A percentile compares a stretch with the other conserved stretches of the same genome.
Conservation (phyloP, 371 early-diverging fungal species). For the Lichtheimia corymbifera region DNA sequence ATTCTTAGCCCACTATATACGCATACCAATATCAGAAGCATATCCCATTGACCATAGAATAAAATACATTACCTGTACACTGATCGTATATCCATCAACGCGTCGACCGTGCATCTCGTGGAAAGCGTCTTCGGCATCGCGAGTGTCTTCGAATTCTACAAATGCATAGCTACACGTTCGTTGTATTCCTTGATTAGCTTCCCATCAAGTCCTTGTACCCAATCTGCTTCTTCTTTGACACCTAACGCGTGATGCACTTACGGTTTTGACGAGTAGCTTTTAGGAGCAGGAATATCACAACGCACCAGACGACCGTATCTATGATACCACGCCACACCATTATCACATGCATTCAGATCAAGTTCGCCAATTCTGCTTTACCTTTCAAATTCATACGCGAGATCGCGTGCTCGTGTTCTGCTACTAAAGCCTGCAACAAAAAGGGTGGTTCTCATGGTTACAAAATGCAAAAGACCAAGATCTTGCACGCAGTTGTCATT, state of each 20-base stretch:
- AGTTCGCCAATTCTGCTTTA: constrained; percentile 19
- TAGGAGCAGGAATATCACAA: constrained; percentile 83
- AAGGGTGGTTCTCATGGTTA: constrained; percentile 55
- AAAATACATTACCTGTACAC: constrained; percentile 67
- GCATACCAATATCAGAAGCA: constrained; percentile 3
- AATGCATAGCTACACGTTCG: constrained; percentile 72
- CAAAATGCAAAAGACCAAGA: not conserved
- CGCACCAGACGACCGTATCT: constrained; percentile 83
- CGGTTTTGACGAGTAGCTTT: constrained; percentile 63
- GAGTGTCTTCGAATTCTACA: constrained; percentile 87
- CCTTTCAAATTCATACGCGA: constrained; percentile 88
- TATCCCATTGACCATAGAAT: not conserved
- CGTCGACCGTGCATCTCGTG: constrained; percentile 85
- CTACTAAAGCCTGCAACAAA: constrained; percentile 76
- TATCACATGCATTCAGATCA: not conserved
- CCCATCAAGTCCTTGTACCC: not conserved
- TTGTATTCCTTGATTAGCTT: not conserved
- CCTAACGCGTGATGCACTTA: constrained; percentile 33
- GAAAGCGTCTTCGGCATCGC: constrained; percentile 88
- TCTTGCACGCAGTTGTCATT: too few species aligned
- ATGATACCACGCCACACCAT: constrained; percentile 1
- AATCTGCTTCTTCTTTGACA: too few species aligned
- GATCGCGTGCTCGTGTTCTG: constrained; percentile 72
- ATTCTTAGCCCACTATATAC: constrained; percentile 22
- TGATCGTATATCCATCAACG: constrained; percentile 75